Percentiles rank a stretch among this genome's conserved stretches.
Conservation (phyloP, 1,139 yeast genomes). For the Taphrina pruni region DNA sequence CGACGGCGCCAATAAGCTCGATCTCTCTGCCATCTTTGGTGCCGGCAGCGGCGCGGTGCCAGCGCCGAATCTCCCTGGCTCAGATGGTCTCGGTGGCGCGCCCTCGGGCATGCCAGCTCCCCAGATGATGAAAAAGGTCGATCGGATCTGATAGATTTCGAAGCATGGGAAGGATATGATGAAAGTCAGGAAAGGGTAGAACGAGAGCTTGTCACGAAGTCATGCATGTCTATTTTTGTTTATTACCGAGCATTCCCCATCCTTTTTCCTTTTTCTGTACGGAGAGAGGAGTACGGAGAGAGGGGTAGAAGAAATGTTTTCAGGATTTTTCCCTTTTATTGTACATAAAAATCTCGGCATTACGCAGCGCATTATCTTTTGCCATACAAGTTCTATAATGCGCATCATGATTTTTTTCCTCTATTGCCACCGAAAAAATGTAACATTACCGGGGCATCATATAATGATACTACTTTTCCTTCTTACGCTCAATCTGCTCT, state of each 20-base stretch:
- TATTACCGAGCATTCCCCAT: not conserved
- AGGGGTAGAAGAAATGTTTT: too few relatives aligned
- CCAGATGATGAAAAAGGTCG: slow-evolving; percentile 20
- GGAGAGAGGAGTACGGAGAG: too few relatives aligned
- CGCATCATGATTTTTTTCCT: too few relatives aligned
- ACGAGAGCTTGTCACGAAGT: not conserved
- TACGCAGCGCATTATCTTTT: too few relatives aligned
- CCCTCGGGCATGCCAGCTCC: slow-evolving; percentile 23
- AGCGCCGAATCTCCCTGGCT: slow-evolving; percentile 35
- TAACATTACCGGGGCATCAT: too few relatives aligned
- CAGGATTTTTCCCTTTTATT: not conserved
- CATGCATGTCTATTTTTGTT: too few relatives aligned
- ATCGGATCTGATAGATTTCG: not conserved
- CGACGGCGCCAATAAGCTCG: slow-evolving; percentile 49
- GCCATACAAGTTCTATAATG: too few relatives aligned
- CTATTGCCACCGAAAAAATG: too few relatives aligned
- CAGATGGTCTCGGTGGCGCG: slow-evolving; percentile 37
- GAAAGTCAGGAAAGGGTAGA: not conserved
- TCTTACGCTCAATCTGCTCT: not conserved
- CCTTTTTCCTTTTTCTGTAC: too few relatives aligned
- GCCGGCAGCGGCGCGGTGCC: slow-evolving; percentile 27
- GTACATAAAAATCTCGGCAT: not conserved
- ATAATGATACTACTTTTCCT: not conserved
- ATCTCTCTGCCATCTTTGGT: slow-evolving; percentile 35
- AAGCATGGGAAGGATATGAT: not conserved